These are phyloP conservation scores for Astraeus odoratus DNA, from an alignment of 768 basidiomycete species.

Conservation along the genomic window DNA sequence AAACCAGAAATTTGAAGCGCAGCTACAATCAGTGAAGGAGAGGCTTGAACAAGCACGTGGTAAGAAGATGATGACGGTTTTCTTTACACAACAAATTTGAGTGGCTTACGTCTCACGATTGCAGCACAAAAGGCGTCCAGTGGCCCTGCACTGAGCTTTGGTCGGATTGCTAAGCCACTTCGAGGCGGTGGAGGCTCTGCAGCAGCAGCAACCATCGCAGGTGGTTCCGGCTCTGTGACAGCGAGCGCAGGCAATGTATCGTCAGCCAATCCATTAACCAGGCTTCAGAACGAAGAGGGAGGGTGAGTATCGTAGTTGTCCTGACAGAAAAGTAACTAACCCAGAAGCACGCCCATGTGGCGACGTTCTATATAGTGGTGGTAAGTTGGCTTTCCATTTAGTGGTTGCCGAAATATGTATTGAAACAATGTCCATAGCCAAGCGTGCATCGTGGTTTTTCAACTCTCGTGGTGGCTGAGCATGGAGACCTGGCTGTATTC, in stretches of 20 bases:
- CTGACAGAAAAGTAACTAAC: background rate
- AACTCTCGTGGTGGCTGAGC: slow-evolving; percentile 69
- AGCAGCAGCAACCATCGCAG: slow-evolving; percentile 32
- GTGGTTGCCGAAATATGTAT: slow-evolving; percentile 8
- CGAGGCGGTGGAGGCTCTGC: slow-evolving; percentile 79
- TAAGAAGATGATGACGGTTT: slow-evolving; percentile 34
- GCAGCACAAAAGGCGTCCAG: slow-evolving; percentile 69
- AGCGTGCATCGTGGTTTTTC: slow-evolving; percentile 93
- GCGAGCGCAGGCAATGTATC: slow-evolving; percentile 36
- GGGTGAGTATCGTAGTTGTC: slow-evolving; percentile 38
- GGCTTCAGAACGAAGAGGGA: slow-evolving; percentile 78
- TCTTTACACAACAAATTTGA: slow-evolving; percentile 8
- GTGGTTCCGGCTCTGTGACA: slow-evolving; percentile 35
- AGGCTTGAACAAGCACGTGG: slow-evolving; percentile 89
- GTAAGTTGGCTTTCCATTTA: slow-evolving; percentile 20
- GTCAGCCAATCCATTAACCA: slow-evolving; percentile 56
- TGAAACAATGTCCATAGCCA: slow-evolving; percentile 48
- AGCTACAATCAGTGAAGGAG: slow-evolving; percentile 87
- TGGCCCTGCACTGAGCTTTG: slow-evolving; percentile 74
- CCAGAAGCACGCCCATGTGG: background rate
- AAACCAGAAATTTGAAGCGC: slow-evolving; percentile 93
- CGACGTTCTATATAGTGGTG: slow-evolving; percentile 17
- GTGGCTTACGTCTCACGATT: slow-evolving; percentile 22
- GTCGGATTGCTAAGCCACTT: slow-evolving; percentile 94
- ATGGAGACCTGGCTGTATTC: too few species aligned